Evolutionary conservation across 306 rosid species (phyloP).

Genomic region (Ochetophila trinervis): DNA sequence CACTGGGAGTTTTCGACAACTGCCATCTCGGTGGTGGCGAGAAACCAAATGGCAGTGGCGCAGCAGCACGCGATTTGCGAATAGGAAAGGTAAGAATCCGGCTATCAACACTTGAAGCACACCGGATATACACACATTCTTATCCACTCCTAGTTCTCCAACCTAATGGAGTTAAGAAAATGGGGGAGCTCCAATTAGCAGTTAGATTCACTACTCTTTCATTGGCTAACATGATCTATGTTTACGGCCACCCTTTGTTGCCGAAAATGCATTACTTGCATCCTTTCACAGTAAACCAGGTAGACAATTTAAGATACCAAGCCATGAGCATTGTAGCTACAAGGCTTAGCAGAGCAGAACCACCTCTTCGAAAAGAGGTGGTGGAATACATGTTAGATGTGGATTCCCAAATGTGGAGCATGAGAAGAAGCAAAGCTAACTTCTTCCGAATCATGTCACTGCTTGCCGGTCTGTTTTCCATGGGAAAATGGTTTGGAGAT

Average conservation of each 20-base stretch:
- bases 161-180: slow-evolving; percentile 83
- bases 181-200: slow-evolving; percentile 91
- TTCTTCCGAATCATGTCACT: slow-evolving; percentile 86
- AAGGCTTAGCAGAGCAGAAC: slow-evolving; percentile 86
- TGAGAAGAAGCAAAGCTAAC: slow-evolving; percentile 97
- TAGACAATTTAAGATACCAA: slow-evolving; percentile 76
- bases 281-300: slow-evolving; percentile 87
- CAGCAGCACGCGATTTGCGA: slow-evolving; percentile 52
- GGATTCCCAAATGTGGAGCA: slow-evolving; percentile 95
- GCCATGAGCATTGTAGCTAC: slow-evolving; percentile 83
- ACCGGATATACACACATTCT: slow-evolving; percentile 61
- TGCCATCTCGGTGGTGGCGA: slow-evolving; percentile 70
- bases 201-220: slow-evolving; percentile 84
- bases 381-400: slow-evolving; percentile 94
- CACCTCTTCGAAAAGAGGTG: slow-evolving; percentile 82
- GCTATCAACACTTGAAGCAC: slow-evolving; percentile 82
- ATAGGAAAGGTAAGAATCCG: slow-evolving; percentile 93
- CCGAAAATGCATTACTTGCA: slow-evolving; percentile 95
- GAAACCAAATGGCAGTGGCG: slow-evolving; percentile 33
- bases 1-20: slow-evolving; percentile 80
- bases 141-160: slow-evolving; percentile 81
- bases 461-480: slow-evolving; percentile 53
- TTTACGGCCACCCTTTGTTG: slow-evolving; percentile 80
- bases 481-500: slow-evolving; percentile 70
- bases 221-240: slow-evolving; percentile 60